Evolutionary conservation across 1,139 yeast species (phyloP), one percentile per base, ranked within the genome.

Genomic region (Magnusiomyces sp.): DNA sequence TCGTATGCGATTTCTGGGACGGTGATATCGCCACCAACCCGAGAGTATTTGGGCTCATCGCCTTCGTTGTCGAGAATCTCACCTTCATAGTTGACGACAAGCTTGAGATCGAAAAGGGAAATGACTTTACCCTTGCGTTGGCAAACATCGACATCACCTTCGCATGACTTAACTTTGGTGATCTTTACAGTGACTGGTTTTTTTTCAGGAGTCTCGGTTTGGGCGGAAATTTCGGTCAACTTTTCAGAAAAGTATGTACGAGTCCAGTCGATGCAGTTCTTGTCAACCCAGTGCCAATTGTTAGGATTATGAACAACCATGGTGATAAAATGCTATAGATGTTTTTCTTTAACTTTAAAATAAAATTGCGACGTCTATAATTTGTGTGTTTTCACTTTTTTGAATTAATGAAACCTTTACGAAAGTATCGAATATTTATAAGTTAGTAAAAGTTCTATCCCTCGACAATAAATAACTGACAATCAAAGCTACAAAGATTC

Each of bases 111-210:
- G 66, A 87, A 92, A 54, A 92, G 71, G 2, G 95, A 86, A 60
- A 92, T 90, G 40, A 92, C 95, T 65, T 92, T 90, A 17, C 99
- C 98, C 69, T 94, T 92, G 60, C 98, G 81, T 71, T 92, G 98
- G 55, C 88, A 84, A 34, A 92, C 97, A 63, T 89, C 97, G 54
- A 89, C 95, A 60, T 92, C 99, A 47, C 99, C 99, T 59, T 86
- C 95, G 34, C 90, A 76, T 6, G 85, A 75, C 17, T 87, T 79
- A 13, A 89, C 74, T 14, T 73, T 65, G 32, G 73, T 65, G 45
- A 90, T 73, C 9, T 17, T 20, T 2, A 40, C 14, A 9, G 27
- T 40, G 13, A 40, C 16, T 42, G 65, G 63, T 23, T 23, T 23
- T 11, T 74, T 81, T 2, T 65, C 59, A 37, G 69, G 64, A 13